Conservation (phyloP, 2,329 filamentous ascomycete species). For the Amauroascus niger region DNA sequence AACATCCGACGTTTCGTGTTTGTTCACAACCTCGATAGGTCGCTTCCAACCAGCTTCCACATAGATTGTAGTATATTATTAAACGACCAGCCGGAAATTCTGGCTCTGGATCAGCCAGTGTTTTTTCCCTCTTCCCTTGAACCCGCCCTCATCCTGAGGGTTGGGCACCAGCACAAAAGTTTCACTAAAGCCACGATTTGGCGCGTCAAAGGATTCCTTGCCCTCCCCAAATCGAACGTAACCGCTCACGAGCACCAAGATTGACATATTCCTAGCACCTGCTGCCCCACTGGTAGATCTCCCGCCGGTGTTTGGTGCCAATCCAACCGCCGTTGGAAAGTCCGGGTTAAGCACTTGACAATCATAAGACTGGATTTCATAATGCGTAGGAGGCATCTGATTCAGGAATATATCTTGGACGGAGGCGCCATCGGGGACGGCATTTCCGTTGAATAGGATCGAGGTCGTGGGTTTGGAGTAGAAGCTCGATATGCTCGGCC, state of each 20-base stretch:
- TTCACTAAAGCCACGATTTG: slow-evolving; percentile 65
- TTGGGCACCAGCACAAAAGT: slow-evolving; percentile 73
- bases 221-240: slow-evolving; percentile 58
- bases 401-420: slow-evolving; percentile 60
- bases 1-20: too few relatives aligned
- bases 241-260: slow-evolving; percentile 65
- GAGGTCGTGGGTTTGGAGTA: slow-evolving; percentile 55
- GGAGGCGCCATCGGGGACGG: slow-evolving; percentile 51
- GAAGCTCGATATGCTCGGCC: slow-evolving; percentile 53
- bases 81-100: slow-evolving; percentile 53
- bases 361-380: slow-evolving; percentile 67
- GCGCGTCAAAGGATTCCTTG: slow-evolving; percentile 43
- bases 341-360: slow-evolving; percentile 66
- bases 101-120: slow-evolving; percentile 62
- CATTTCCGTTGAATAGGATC: slow-evolving; percentile 71
- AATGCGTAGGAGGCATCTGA: slow-evolving; percentile 54
- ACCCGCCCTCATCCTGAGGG: slow-evolving; percentile 39
- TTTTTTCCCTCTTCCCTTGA: slow-evolving; percentile 46
- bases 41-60: too few relatives aligned
- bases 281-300: slow-evolving; percentile 19
- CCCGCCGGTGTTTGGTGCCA: slow-evolving; percentile 30
- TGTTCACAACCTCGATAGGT: too few relatives aligned
- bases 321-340: slow-evolving; percentile 41
- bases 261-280: slow-evolving; percentile 52
- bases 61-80: slow-evolving; percentile 1